Conservation (phyloP, 108 stramenopile genomes). For the Epithemia pelagica region DNA sequence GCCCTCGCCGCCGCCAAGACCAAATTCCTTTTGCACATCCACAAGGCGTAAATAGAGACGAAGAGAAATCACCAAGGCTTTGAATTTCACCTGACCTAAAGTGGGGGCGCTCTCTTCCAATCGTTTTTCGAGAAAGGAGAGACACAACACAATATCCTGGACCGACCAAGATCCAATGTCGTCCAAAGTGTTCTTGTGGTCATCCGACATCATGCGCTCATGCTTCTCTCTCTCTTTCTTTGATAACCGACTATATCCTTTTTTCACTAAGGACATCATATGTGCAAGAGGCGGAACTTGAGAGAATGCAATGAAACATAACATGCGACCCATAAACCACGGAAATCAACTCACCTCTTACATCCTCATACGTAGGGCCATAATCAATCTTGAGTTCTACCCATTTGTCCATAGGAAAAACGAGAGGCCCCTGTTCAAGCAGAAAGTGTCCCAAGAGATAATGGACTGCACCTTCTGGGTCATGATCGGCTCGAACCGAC, state of each 20-base stretch:
- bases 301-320: too few species aligned
- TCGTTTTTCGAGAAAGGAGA: neutral
- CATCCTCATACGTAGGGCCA: conserved; percentile 1
- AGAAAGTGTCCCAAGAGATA: conserved; percentile 13
- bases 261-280: neutral
- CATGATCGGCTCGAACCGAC: conserved; percentile 12
- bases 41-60: neutral
- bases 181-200: conserved; percentile 7
- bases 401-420: conserved; percentile 2
- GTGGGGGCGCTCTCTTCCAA: neutral
- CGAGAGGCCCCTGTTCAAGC: neutral
- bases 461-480: conserved; percentile 17
- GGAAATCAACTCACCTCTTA: neutral
- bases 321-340: too few species aligned
- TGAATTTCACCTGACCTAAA: neutral
- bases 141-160: neutral
- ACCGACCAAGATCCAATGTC: neutral
- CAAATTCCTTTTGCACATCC: neutral
- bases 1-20: neutral
- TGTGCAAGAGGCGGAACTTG: too few species aligned
- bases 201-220: neutral
- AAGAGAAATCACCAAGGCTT: neutral
- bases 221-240: neutral
- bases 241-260: conserved; percentile 5
- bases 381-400: conserved; percentile 11